Percentiles rank a stretch among this genome's conserved stretches.
Conservation (phyloP, 2,329 filamentous ascomycete genomes). For the Camillea tinctor region DNA sequence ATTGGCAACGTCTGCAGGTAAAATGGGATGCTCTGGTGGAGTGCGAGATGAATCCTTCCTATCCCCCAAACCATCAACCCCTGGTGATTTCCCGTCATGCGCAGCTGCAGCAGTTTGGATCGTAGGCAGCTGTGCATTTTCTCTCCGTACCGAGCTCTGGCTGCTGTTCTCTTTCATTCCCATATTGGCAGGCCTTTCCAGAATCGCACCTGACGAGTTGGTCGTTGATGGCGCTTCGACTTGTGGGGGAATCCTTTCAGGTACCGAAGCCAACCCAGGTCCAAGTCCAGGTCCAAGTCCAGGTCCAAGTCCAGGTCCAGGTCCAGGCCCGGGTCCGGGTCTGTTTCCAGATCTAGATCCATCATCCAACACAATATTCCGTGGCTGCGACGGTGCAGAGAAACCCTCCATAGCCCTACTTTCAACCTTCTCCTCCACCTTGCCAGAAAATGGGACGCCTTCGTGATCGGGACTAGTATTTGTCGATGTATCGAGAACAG, state of each 20-base stretch:
- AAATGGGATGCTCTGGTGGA: not conserved
- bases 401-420: conserved; percentile 35
- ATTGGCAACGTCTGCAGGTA: conserved; percentile 1
- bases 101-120: not conserved
- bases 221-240: not conserved
- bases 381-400: conserved; percentile 1
- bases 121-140: conserved; percentile 1
- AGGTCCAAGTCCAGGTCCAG: too few species aligned
- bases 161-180: conserved; percentile 1
- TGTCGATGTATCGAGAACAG: conserved; percentile 64
- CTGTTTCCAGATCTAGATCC: not conserved
- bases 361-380: conserved; percentile 11
- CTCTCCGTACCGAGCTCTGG: not conserved
- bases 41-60: not conserved
- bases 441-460: conserved; percentile 53
- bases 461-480: conserved; percentile 75
- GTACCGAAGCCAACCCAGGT: not conserved
- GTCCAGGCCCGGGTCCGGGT: too few species aligned
- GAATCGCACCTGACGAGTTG: not conserved
- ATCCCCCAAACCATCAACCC: not conserved
- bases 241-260: not conserved
- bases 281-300: not conserved
- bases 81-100: not conserved
- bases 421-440: conserved; percentile 35
- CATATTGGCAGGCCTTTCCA: not conserved